Evolutionary conservation across 2,329 filamentous ascomycete species (phyloP).

Genomic region (Apiospora phragmitis): DNA sequence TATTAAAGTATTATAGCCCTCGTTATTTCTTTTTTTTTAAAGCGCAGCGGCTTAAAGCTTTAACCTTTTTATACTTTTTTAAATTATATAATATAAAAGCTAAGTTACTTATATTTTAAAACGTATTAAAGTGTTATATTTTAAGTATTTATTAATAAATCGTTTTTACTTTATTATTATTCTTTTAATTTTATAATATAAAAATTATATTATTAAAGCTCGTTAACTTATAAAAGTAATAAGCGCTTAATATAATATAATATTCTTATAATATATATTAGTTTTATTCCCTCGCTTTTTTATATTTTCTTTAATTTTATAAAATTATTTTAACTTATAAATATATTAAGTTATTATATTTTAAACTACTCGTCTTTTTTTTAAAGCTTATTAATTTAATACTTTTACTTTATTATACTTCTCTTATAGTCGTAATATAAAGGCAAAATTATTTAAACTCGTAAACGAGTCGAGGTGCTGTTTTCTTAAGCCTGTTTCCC

Average conservation of each 20-base stretch:
- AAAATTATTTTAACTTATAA: not conserved
- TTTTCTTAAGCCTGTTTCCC: not conserved
- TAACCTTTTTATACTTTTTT: not conserved
- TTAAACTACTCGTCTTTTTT: not conserved
- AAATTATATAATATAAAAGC: not conserved
- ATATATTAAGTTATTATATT: not conserved
- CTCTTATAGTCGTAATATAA: not conserved
- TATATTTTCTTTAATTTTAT: not conserved
- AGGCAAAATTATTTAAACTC: not conserved
- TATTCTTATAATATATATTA: not conserved
- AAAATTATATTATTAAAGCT: not conserved
- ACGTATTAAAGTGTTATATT: not conserved
- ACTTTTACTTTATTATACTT: not conserved
- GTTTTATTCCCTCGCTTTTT: not conserved
- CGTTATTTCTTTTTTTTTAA: too few species aligned
- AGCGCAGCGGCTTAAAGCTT: too few species aligned
- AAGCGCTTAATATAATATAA: not conserved
- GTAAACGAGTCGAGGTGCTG: not conserved
- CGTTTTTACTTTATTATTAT: not conserved
- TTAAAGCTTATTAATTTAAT: not conserved
- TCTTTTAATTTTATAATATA: too few species aligned
- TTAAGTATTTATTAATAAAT: not conserved
- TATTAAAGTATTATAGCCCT: too few species aligned
- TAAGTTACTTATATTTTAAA: not conserved
- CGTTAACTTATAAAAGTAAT: not conserved